These are phyloP conservation scores for Paecilomyces variotii DNA, from an alignment of 2,329 filamentous ascomycete genomes.

Conservation along the genomic window DNA sequence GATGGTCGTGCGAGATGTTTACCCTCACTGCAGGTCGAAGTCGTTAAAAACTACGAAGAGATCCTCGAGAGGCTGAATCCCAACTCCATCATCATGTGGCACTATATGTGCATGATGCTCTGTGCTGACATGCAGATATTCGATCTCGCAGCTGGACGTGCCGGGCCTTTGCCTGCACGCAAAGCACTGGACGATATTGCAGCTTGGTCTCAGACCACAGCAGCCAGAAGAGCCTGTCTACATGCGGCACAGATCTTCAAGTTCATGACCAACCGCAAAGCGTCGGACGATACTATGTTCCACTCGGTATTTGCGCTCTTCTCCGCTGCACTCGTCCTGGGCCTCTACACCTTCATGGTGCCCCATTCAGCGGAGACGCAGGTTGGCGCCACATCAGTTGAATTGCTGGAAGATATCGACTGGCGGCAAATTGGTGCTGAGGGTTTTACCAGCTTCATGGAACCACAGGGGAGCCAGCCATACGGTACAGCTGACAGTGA, in stretches of 20 bases:
- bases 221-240: constrained; percentile 42
- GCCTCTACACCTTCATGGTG: constrained; percentile 46
- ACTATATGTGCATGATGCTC: constrained; percentile 46
- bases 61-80: constrained; percentile 38
- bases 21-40: constrained; percentile 24
- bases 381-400: constrained; percentile 23
- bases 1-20: constrained; percentile 38
- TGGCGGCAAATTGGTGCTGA: constrained; percentile 41
- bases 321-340: constrained; percentile 44
- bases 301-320: constrained; percentile 45
- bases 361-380: constrained; percentile 17
- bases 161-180: constrained; percentile 39
- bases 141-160: constrained; percentile 44
- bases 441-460: constrained; percentile 36
- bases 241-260: constrained; percentile 48
- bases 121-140: constrained; percentile 47
- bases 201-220: constrained; percentile 43
- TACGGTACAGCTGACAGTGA: constrained; percentile 24
- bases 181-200: constrained; percentile 45
- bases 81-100: constrained; percentile 46
- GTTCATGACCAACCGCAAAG: constrained; percentile 43
- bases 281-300: constrained; percentile 45
- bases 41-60: constrained; percentile 31
- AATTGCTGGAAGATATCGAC: constrained; percentile 44
- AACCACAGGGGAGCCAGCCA: constrained; percentile 19